phyloP scores from a whole-genome alignment of 1,139 yeast species.

The Pneumocystis sp. region DNA sequence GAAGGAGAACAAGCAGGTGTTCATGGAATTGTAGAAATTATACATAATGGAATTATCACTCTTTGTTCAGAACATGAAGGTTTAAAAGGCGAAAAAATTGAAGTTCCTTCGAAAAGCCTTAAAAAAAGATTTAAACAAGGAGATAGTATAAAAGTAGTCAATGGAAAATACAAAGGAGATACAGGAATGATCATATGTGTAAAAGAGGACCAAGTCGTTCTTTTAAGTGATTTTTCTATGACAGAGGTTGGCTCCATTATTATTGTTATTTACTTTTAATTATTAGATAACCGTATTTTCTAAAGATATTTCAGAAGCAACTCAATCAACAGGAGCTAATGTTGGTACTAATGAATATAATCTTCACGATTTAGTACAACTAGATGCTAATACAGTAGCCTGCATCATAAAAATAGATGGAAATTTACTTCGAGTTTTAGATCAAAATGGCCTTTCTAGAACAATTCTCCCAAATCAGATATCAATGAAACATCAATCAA shows the following conservation, averaged over 20 bases:
- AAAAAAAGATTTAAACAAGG: conserved; percentile 81
- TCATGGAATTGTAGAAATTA: conserved; percentile 57
- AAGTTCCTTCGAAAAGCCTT: conserved; percentile 61
- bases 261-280: neutral
- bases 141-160: conserved; percentile 86
- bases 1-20: conserved; percentile 91
- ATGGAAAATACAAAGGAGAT: conserved; percentile 84
- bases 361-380: conserved; percentile 75
- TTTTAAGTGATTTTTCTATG: conserved; percentile 76
- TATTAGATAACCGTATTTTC: conserved; percentile 26
- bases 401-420: conserved; percentile 82
- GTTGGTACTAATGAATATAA: conserved; percentile 33
- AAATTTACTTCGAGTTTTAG: conserved; percentile 65
- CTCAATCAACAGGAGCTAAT: conserved; percentile 30
- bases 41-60: conserved; percentile 17
- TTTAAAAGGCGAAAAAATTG: conserved; percentile 21
- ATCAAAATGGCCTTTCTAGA: conserved; percentile 66
- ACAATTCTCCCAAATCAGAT: conserved; percentile 67
- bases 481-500: conserved; percentile 53
- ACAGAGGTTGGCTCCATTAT: conserved; percentile 73
- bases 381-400: conserved; percentile 77
- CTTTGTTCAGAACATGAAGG: conserved; percentile 29
- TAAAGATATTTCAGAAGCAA: conserved; percentile 65
- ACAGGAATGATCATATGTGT: conserved; percentile 85
- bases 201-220: conserved; percentile 70